Evolutionary conservation across 805 yeast species (phyloP).

Genomic region (Saturnispora diversa): DNA sequence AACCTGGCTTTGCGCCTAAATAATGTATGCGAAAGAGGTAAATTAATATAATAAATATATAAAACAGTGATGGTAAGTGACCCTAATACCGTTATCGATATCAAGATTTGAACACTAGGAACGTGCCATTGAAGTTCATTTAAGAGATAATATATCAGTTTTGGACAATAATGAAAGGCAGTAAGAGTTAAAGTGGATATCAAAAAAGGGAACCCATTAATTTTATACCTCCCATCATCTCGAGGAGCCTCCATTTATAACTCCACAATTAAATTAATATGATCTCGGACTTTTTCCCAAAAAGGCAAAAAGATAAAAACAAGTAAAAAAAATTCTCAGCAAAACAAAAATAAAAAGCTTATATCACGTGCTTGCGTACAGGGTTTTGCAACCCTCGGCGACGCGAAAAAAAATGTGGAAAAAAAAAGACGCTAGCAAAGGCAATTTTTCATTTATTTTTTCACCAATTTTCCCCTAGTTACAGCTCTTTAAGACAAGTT

Average conservation of each 20-base stretch:
- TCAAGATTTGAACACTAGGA: not conserved
- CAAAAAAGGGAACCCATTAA: too few relatives aligned
- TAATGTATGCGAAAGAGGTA: slow-evolving; percentile 4
- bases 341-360: too few relatives aligned
- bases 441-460: too few relatives aligned
- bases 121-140: not conserved
- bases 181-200: not conserved
- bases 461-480: not conserved
- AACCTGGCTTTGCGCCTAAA: slow-evolving; percentile 6
- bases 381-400: slow-evolving; percentile 8
- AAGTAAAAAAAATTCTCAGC: too few relatives aligned
- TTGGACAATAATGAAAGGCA: not conserved
- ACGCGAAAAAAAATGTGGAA: slow-evolving; percentile 5
- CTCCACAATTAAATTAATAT: too few relatives aligned
- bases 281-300: too few relatives aligned
- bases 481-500: slow-evolving; percentile 9
- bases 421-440: slow-evolving; percentile 1
- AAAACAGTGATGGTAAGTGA: too few relatives aligned
- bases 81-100: not conserved
- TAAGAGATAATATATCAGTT: not conserved
- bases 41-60: not conserved
- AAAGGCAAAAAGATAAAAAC: too few relatives aligned
- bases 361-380: slow-evolving; percentile 9
- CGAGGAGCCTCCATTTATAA: not conserved
- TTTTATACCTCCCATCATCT: too few relatives aligned